Conservation (phyloP, 345 rosid genomes). For the Populus tremula region DNA sequence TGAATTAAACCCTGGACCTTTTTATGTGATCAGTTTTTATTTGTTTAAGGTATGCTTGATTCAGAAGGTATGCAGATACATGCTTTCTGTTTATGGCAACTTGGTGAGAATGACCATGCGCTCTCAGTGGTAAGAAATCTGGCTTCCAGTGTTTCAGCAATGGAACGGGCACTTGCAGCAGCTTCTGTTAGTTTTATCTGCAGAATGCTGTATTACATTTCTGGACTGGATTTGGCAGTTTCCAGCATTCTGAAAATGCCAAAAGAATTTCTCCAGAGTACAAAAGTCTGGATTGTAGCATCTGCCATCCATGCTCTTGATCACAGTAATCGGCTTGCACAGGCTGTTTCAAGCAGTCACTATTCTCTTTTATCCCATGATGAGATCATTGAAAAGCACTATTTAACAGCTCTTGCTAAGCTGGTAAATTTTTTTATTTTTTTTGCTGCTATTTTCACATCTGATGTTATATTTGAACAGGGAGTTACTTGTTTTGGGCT, state of each 20-base stretch:
- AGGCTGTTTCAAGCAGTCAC: conserved; percentile 56
- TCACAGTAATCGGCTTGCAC: conserved; percentile 56
- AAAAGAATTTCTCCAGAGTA: conserved; percentile 54
- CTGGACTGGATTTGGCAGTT: conserved; percentile 72
- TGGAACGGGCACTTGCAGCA: conserved; percentile 55
- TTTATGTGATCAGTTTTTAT: conserved; percentile 9
- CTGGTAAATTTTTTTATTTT: conserved; percentile 50
- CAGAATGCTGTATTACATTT: conserved; percentile 63
- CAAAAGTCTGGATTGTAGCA: conserved; percentile 64
- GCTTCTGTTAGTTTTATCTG: conserved; percentile 79
- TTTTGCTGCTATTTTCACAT: neutral
- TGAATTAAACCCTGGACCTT: neutral
- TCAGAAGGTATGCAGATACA: conserved; percentile 69
- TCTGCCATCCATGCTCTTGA: conserved; percentile 79
- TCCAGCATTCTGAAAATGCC: conserved; percentile 77
- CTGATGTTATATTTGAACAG: neutral
- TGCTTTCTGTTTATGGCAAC: conserved; percentile 80
- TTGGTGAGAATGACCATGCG: conserved; percentile 65
- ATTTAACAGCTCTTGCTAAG: conserved; percentile 68
- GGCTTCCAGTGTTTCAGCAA: conserved; percentile 50
- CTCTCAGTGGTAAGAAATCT: conserved; percentile 56
- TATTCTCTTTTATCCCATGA: conserved; percentile 47
- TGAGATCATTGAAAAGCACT: conserved; percentile 65
- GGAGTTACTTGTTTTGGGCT: conserved; percentile 1
- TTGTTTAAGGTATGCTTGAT: conserved; percentile 63